Conservation (phyloP, 106 monocot genomes). For the Narthecium ossifragum region DNA sequence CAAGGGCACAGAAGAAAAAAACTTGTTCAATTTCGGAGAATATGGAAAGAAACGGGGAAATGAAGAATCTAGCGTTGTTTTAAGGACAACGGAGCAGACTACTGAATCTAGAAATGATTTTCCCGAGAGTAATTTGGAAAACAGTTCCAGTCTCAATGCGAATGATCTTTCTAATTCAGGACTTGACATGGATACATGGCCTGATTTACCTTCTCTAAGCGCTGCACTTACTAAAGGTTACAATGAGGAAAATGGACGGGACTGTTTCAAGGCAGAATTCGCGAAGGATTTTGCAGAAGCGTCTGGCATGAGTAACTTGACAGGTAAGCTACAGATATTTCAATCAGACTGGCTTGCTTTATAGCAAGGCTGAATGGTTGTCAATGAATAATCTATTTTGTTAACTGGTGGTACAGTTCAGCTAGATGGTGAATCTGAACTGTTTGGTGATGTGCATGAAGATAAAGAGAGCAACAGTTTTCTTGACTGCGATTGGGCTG, state of each 20-base stretch:
- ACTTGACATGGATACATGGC: slow-evolving; percentile 66
- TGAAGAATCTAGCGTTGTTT: slow-evolving; percentile 14
- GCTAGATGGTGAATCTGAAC: slow-evolving; percentile 30
- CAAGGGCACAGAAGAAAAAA: slow-evolving; percentile 29
- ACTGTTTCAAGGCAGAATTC: slow-evolving; percentile 12
- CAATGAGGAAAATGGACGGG: slow-evolving; percentile 19
- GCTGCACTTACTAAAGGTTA: slow-evolving; percentile 24
- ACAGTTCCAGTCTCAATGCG: slow-evolving; percentile 20
- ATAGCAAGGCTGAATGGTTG: slow-evolving; percentile 4
- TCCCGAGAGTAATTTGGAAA: slow-evolving; percentile 18
- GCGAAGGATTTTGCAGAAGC: slow-evolving; percentile 10
- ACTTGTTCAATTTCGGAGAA: slow-evolving; percentile 14
- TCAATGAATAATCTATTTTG: slow-evolving; percentile 19
- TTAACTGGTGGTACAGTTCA: slow-evolving; percentile 28
- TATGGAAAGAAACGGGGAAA: slow-evolving; percentile 29
- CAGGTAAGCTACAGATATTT: slow-evolving; percentile 24
- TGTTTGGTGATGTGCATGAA: slow-evolving; percentile 25
- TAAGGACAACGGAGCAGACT: slow-evolving; percentile 21
- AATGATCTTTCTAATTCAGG: slow-evolving; percentile 31
- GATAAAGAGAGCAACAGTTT: slow-evolving; percentile 35
- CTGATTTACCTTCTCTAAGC: slow-evolving; percentile 58
- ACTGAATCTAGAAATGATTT: slow-evolving; percentile 26
- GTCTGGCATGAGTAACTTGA: slow-evolving; percentile 16
- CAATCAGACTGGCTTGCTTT: background rate
- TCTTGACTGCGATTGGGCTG: slow-evolving; percentile 60